A percentile compares a stretch with the other conserved stretches of the same genome.
Evolutionary conservation across 352 stramenopile species (phyloP).

Genomic region (Lagenidium giganteum): DNA sequence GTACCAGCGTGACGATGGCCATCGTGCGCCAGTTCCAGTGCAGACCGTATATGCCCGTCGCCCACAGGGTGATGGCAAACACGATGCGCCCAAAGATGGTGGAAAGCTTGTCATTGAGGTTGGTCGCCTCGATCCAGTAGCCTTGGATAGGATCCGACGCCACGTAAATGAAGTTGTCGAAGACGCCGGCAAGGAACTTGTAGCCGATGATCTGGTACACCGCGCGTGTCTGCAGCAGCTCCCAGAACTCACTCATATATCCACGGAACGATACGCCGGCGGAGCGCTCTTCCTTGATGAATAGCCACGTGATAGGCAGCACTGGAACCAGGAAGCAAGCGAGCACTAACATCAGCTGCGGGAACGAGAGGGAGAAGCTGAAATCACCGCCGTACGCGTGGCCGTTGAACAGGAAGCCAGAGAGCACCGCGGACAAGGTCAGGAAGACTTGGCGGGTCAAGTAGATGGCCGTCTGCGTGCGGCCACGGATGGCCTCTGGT

Average conservation of each 20-base stretch:
- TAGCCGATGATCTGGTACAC: conserved; percentile 11
- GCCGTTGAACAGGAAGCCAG: conserved; percentile 25
- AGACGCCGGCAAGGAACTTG: conserved; percentile 5
- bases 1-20: conserved; percentile 15
- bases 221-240: conserved; percentile 6
- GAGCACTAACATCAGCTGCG: conserved; percentile 17
- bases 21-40: conserved; percentile 32
- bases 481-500: conserved; percentile 12
- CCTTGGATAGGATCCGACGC: conserved; percentile 1
- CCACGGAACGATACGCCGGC: conserved; percentile 4
- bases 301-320: conserved; percentile 17
- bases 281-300: conserved; percentile 17
- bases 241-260: conserved; percentile 19
- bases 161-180: conserved; percentile 8
- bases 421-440: conserved; percentile 14
- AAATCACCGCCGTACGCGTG: conserved; percentile 12
- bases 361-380: conserved; percentile 16
- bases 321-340: conserved; percentile 10
- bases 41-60: conserved; percentile 18
- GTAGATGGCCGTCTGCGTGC: conserved; percentile 12
- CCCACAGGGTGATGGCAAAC: conserved; percentile 10
- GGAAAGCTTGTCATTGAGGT: conserved; percentile 18
- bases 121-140: conserved; percentile 15
- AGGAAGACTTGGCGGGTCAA: conserved; percentile 11
- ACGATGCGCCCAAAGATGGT: conserved; percentile 8